phyloP scores from a whole-genome alignment of 1,139 yeast genomes.

The Zygosaccharomyces sapae region DNA sequence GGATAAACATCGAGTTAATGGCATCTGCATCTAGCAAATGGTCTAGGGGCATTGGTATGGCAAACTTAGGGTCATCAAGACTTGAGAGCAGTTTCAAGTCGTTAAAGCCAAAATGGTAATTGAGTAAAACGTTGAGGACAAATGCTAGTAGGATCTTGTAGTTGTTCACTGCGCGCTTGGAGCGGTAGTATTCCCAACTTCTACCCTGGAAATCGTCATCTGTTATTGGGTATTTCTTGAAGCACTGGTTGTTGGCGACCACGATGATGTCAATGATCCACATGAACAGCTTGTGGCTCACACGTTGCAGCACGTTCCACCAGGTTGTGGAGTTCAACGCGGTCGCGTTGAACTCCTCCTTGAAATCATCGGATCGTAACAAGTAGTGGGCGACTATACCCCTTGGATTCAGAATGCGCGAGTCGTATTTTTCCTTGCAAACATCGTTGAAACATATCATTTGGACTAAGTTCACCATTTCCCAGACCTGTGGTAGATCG shows the following conservation, averaged over 20 bases:
- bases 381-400: constrained; percentile 30
- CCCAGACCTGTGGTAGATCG: constrained; percentile 30
- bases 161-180: constrained; percentile 34
- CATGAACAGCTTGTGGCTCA: constrained; percentile 33
- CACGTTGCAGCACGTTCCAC: constrained; percentile 33
- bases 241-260: constrained; percentile 28
- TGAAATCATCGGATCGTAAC: constrained; percentile 29
- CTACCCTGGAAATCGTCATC: constrained; percentile 17
- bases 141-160: constrained; percentile 41
- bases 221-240: constrained; percentile 24
- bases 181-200: constrained; percentile 32
- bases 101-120: constrained; percentile 50
- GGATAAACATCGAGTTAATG: constrained; percentile 27
- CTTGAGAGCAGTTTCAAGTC: constrained; percentile 37
- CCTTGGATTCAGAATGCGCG: constrained; percentile 25
- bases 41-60: constrained; percentile 29
- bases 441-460: constrained; percentile 34
- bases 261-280: constrained; percentile 37
- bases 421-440: constrained; percentile 32
- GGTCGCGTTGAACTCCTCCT: constrained; percentile 29
- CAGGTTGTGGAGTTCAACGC: constrained; percentile 33
- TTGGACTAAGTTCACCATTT: constrained; percentile 32
- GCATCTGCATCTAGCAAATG: constrained; percentile 23
- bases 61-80: constrained; percentile 23
- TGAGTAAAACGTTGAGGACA: constrained; percentile 39